Evolutionary conservation across 495 filamentous ascomycete genomes (phyloP), one percentile per base, ranked within the genome.

Genomic region (Collariella sp.): DNA sequence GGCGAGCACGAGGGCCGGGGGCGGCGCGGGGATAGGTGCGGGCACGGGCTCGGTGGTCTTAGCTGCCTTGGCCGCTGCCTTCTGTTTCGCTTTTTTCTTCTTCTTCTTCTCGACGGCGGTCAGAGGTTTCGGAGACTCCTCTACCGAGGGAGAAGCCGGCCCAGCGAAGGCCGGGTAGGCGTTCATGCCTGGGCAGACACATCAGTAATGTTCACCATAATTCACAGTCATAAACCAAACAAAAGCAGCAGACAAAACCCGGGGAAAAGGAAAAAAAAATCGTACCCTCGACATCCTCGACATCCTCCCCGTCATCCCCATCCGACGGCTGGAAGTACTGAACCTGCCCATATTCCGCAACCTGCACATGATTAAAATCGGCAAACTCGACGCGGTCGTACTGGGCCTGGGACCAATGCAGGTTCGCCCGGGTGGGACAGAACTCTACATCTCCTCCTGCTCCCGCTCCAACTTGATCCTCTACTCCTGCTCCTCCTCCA

Each of bases 381-480:
- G 72, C 65, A 61, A 65, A 71, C 62, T 69, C 62, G 48, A 76
- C 62, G 56, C 71, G 54, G 57, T 67, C 58, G 58, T 65, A 70
- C 52, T 67, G 60, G 49, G 72, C 56, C 57, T 66, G 56, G 57
- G 62, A 54, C 61, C 51, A 63, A 51, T 58, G 52, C 46, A 54
- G 63, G 61, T 59, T 69, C 33, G 60, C 24, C 65, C 72, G 68
- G 23, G 63, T 61, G 47, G 69, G 67, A 65, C 64, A 73, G 61
- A 68, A 69, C 49, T 70, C 55, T 50, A 72, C 66, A 46, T 63
- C 65, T 40, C 26, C 26, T 31, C 26, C 26, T 31, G 26, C 26
- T 4, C 5, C 26, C 26, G n/a, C n/a, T n/a, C n/a, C n/a, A n/a
- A n/a, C n/a, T n/a, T n/a, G n/a, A n/a, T n/a, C n/a, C 49, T 70